Percentiles rank a stretch among this genome's conserved stretches.
phyloP scores from a whole-genome alignment of 164 flowering plant genomes.

The Berberis vulgaris region DNA sequence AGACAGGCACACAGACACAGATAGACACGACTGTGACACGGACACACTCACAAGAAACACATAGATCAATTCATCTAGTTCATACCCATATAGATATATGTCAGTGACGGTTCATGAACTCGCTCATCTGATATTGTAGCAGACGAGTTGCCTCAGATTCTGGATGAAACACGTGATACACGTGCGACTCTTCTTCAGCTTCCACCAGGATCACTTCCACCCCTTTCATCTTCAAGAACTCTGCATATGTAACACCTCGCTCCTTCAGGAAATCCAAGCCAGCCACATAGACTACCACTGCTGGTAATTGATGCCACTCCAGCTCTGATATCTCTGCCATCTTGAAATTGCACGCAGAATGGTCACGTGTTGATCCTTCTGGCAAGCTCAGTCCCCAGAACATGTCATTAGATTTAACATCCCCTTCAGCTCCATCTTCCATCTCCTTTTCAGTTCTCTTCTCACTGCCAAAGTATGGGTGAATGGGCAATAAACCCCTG shows the following conservation, averaged over 20 bases:
- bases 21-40: not conserved
- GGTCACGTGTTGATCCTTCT: slow-evolving; percentile 42
- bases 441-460: slow-evolving; percentile 39
- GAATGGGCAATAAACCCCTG: slow-evolving; percentile 39
- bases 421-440: slow-evolving; percentile 17
- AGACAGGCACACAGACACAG: not conserved
- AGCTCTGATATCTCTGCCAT: slow-evolving; percentile 14
- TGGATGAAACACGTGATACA: slow-evolving; percentile 51
- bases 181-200: slow-evolving; percentile 46
- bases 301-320: slow-evolving; percentile 46
- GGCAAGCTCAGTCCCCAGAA: slow-evolving; percentile 74
- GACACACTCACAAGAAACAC: not conserved
- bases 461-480: slow-evolving; percentile 69
- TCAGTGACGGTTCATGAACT: slow-evolving; percentile 31
- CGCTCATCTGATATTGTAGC: slow-evolving; percentile 46
- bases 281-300: slow-evolving; percentile 52
- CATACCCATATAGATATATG: not conserved
- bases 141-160: slow-evolving; percentile 41
- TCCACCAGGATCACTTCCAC: slow-evolving; percentile 44
- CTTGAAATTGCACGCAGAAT: slow-evolving; percentile 57
- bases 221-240: slow-evolving; percentile 44
- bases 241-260: slow-evolving; percentile 54
- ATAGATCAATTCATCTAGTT: not conserved
- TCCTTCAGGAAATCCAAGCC: slow-evolving; percentile 67
- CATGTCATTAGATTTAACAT: slow-evolving; percentile 48